Evolutionary conservation across 2,329 filamentous ascomycete species (phyloP), one percentile per base, ranked within the genome.

Genomic region (Talaromyces sp.): DNA sequence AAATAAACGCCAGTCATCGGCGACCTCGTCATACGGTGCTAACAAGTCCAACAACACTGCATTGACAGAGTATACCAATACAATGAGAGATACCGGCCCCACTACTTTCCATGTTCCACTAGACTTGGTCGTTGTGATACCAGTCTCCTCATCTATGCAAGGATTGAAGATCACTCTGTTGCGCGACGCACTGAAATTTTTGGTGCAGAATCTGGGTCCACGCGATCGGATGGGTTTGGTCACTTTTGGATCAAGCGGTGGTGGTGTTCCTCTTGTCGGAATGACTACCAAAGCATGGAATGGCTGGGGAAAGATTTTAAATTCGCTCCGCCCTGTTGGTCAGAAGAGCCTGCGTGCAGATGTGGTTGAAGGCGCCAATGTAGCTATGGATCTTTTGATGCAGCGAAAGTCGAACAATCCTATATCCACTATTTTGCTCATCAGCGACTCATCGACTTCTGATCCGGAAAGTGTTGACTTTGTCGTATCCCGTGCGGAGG

Each of bases 301-400:
- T 62, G 94, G 95, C 65, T 99, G 95, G 95, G 83, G 87, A 68
- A 93, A 91, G 73, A 87, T 97, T 13, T 82, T 99, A 56, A 86
- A 88, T 45, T 93, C 92, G 0, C 96, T 99, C 72, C 90, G 93
- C 69, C 94, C 95, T 0, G 92, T 97, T 10, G 94, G 93, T 41
- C 94, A 97, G 78, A 99, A 98, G 85, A 98, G 92, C 75, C 88
- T 97, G 73, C 90, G 95, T 13, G 94, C 94, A 1, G 95, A 99
- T 79, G 93, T 98, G 14, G 94, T 99, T 2, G 95, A 99, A 75
- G 95, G 95, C 33, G 95, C 94, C 39, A 99, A 98, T 72, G 92
- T 97, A 60, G 95, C 95, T 57, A 98, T 99, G 95, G 95, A 99
- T 76, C 81, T 99, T 63, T 84, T 99, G 65, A 99, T 99, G 95